Evolutionary conservation across 2,329 filamentous ascomycete genomes (phyloP).

Genomic region (Phoma herbarum): DNA sequence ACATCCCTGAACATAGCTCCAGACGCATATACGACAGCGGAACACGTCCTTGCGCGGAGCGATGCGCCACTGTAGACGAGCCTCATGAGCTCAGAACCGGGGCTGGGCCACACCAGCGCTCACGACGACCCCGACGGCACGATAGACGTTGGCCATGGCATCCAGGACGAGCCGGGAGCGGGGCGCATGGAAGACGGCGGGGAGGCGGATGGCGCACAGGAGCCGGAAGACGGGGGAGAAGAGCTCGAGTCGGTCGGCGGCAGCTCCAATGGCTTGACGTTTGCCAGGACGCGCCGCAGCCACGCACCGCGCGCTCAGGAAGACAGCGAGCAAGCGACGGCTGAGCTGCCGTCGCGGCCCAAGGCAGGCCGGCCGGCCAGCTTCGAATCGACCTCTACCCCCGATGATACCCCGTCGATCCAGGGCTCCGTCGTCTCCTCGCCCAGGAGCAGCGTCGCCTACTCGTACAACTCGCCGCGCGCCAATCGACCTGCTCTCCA

Average conservation of each 20-base stretch:
- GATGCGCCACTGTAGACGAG: conserved; percentile 61
- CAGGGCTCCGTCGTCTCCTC: conserved; percentile 68
- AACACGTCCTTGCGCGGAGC: conserved; percentile 51
- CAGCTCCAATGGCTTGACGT: conserved; percentile 42
- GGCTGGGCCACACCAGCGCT: conserved; percentile 69
- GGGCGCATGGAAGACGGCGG: conserved; percentile 50
- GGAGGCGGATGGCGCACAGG: conserved; percentile 19
- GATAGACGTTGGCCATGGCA: conserved; percentile 58
- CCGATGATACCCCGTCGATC: conserved; percentile 84
- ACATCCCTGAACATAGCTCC: not conserved
- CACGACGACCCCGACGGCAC: conserved; percentile 57
- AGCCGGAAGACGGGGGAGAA: conserved; percentile 31
- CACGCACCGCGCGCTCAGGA: conserved; percentile 29
- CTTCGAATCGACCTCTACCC: conserved; percentile 75
- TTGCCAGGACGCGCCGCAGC: conserved; percentile 41
- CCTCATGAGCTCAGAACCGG: conserved; percentile 75
- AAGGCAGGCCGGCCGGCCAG: conserved; percentile 60
- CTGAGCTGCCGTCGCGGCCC: conserved; percentile 28
- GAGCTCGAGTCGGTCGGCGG: conserved; percentile 36
- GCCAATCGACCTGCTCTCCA: conserved; percentile 83
- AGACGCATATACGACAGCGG: not conserved
- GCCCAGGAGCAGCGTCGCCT: conserved; percentile 77
- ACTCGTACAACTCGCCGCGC: conserved; percentile 72
- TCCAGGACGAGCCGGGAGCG: conserved; percentile 63
- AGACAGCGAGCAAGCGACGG: not conserved